Base-by-base conservation (phyloP, 345 rosid species). In the Pelargonium nanum region DNA sequence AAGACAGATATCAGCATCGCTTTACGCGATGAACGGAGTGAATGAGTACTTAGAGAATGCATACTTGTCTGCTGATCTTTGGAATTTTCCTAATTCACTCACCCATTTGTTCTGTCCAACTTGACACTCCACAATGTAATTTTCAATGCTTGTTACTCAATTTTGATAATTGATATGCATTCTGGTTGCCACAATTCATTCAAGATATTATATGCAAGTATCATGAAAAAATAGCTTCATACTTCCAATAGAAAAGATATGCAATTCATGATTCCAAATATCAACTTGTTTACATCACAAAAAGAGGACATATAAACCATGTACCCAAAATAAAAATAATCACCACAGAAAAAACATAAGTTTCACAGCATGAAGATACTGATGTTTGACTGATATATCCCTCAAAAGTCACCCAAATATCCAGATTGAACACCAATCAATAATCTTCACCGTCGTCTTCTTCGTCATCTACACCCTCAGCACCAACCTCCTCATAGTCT, bases 1-100 rank as follows among this genome's bases (percentile, higher is more conserved):
- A 70, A 82, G 85, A 70, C 93, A 82, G 77, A 72, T 85, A 20
- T 82, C 90, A 17, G 91, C 92, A 26, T 88, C 88, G 1, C 52
- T 84, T 9, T 82, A 80, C 61, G 77, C 85, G 0, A 78, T 78
- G 80, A 78, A 75, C 64, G 97, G 90, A 64, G 78, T 78, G 28
- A 81, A 63, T 9, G 68, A 76, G 61, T 73, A 65, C 81, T 74
- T 74, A 20, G 79, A 79, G 57, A 72, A 75, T 28, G 73, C 67
- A 6, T 75, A 70, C 57, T 82, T 73, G 50, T 74, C 80, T 13
- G 66, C 63, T 9, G 88, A 77, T 58, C 51, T 80, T 50, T 84
- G 91, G 91, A 94, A 86, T 79, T 66, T 86, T 57, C 78, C 87
- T 5, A 26, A n/a, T n/a, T n/a, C 86, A 16, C 74, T 81, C 61